Percentiles rank a stretch among this genome's conserved stretches.
Conservation (phyloP, 495 filamentous ascomycete genomes). For the Podospora tetraspora region DNA sequence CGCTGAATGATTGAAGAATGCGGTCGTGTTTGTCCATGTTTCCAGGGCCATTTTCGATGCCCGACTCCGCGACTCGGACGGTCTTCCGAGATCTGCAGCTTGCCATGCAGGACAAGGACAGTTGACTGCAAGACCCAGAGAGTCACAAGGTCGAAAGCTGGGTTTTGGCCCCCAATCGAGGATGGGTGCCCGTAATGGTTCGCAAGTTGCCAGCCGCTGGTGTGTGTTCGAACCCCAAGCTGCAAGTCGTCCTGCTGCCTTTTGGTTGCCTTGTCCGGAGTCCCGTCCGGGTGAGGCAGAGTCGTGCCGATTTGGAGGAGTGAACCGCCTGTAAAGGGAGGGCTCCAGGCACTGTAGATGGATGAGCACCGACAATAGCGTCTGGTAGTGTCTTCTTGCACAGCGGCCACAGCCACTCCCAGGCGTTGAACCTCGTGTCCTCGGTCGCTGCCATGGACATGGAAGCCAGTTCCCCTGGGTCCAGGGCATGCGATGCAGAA, state of each 20-base stretch:
- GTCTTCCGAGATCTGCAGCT: neutral
- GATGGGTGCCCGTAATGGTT: neutral
- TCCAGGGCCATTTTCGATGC: neutral
- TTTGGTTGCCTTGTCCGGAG: neutral
- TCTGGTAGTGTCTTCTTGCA: neutral
- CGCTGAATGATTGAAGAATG: neutral
- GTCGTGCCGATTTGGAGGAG: neutral
- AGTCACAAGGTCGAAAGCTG: neutral
- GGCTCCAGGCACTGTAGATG: neutral
- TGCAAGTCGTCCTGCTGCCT: neutral
- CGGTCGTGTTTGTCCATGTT: neutral
- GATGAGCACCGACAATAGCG: neutral
- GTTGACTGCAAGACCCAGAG: neutral
- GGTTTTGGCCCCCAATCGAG: neutral
- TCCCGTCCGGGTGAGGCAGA: neutral
- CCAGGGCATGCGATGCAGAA: conserved; percentile 11
- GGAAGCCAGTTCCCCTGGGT: conserved; percentile 9
- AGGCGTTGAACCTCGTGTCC: neutral
- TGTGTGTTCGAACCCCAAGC: neutral
- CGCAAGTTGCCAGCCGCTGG: neutral
- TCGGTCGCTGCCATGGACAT: neutral
- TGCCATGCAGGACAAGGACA: neutral
- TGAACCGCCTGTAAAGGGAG: neutral
- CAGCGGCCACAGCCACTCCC: neutral
- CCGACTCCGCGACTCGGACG: neutral